Evolutionary conservation across 129 eudicot species (phyloP).

Genomic region (Chrysanthemum lavandulifolium): DNA sequence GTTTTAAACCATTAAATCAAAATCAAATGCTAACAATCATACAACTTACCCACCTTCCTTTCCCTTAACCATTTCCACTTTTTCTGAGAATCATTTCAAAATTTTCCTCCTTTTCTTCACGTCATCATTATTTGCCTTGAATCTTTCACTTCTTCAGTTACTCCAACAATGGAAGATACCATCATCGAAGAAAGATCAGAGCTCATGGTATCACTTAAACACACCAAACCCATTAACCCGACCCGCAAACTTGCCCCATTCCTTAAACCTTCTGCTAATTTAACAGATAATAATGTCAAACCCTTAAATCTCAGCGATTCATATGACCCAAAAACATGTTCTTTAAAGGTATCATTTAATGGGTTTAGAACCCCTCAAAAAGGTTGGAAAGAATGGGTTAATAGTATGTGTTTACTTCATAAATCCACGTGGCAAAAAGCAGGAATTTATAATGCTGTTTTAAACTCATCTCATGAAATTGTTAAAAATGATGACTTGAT

Average conservation of each 20-base stretch:
- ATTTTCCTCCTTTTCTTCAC: neutral
- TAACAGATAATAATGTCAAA: neutral
- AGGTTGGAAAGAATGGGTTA: constrained; percentile 40
- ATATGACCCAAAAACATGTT: neutral
- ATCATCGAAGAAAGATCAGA: constrained; percentile 30
- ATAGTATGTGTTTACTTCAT: constrained; percentile 28
- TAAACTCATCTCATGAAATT: constrained; percentile 28
- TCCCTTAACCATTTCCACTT: no score
- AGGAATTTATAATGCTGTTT: constrained; percentile 32
- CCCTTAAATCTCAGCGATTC: constrained; percentile 1
- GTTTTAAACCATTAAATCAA: no score
- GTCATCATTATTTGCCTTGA: neutral
- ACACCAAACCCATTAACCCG: neutral
- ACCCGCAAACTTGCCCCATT: constrained; percentile 3
- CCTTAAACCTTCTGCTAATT: constrained; percentile 17
- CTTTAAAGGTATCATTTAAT: constrained; percentile 22
- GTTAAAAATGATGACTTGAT: constrained; percentile 10
- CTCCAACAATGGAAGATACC: constrained; percentile 14
- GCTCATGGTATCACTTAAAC: constrained; percentile 24
- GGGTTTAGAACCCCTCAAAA: constrained; percentile 28
- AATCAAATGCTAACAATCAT: no score
- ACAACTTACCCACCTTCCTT: no score
- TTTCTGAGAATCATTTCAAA: no score
- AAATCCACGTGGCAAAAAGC: constrained; percentile 36
- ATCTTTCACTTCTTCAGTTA: neutral